phyloP scores from a whole-genome alignment of 2,329 filamentous ascomycete species.

The Chrysoporthe deuterocubensis region DNA sequence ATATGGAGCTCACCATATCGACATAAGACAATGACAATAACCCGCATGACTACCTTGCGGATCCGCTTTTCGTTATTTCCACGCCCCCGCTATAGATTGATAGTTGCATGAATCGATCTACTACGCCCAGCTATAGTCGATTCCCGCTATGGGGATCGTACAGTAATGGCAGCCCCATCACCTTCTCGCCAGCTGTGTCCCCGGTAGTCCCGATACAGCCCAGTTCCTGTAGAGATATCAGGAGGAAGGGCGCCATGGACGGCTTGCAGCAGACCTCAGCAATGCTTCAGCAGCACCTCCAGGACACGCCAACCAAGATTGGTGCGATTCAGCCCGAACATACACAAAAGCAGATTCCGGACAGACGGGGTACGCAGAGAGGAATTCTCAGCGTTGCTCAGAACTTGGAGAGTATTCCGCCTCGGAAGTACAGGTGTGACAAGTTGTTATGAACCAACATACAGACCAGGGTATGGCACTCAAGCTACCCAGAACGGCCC shows the following conservation, averaged over 20 bases:
- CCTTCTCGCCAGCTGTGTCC: slow-evolving; percentile 23
- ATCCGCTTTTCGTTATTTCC: slow-evolving; percentile 18
- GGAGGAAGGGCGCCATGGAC: slow-evolving; percentile 24
- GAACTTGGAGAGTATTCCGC: slow-evolving; percentile 18
- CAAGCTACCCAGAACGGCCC: too few relatives aligned
- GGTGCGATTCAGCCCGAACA: slow-evolving; percentile 20
- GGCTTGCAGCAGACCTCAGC: slow-evolving; percentile 25
- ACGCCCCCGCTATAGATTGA: slow-evolving; percentile 21
- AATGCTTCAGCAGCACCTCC: slow-evolving; percentile 25
- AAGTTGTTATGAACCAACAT: too few relatives aligned
- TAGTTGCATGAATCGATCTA: too few relatives aligned
- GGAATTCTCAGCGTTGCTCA: slow-evolving; percentile 22
- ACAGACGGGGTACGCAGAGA: too few relatives aligned
- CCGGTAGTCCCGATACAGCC: slow-evolving; percentile 13
- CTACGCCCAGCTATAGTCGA: slow-evolving; percentile 17
- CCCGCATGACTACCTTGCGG: slow-evolving; percentile 9
- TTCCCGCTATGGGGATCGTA: slow-evolving; percentile 25
- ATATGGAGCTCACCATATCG: slow-evolving; percentile 22
- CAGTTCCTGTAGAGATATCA: slow-evolving; percentile 20
- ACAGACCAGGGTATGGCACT: too few relatives aligned
- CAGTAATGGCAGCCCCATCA: slow-evolving; percentile 23
- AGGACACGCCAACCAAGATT: slow-evolving; percentile 17
- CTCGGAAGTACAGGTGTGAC: slow-evolving; percentile 24
- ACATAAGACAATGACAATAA: slow-evolving; percentile 20
- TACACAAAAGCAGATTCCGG: slow-evolving; percentile 17